phyloP scores from a whole-genome alignment of 768 basidiomycete genomes.

The Mycena indigotica region DNA sequence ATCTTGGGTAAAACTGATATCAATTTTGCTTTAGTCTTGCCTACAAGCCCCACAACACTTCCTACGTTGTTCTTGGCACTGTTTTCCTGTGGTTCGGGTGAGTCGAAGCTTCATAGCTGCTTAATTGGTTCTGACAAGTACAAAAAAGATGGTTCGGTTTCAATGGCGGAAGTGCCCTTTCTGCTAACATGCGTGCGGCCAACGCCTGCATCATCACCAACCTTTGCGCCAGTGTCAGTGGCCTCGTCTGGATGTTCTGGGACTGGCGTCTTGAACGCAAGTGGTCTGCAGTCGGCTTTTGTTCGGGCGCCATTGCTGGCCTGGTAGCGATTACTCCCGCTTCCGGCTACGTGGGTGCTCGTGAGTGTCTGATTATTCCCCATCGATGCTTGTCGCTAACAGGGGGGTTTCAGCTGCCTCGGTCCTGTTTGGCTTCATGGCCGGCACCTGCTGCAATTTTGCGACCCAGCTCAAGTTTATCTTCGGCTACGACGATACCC shows the following conservation, averaged over 20 bases:
- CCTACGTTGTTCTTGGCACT: slow-evolving; percentile 66
- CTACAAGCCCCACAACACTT: slow-evolving; percentile 73
- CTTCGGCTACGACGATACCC: slow-evolving; percentile 73
- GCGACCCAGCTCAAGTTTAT: slow-evolving; percentile 94
- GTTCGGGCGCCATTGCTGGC: slow-evolving; percentile 90
- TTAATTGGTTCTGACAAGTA: no score
- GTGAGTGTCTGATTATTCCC: slow-evolving; percentile 41
- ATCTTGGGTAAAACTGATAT: not conserved
- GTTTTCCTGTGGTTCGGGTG: slow-evolving; percentile 65
- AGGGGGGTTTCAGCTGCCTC: slow-evolving; percentile 73
- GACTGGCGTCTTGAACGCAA: slow-evolving; percentile 93
- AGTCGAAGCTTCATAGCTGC: no score
- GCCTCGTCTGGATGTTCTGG: slow-evolving; percentile 91
- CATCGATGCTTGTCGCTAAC: not conserved
- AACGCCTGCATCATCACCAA: slow-evolving; percentile 94
- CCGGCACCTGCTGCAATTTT: slow-evolving; percentile 86
- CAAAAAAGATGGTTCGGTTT: slow-evolving; percentile 86
- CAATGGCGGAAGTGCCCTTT: slow-evolving; percentile 90
- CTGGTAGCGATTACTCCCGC: slow-evolving; percentile 87
- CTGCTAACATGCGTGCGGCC: slow-evolving; percentile 84
- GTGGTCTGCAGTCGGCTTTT: slow-evolving; percentile 93
- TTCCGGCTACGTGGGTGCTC: slow-evolving; percentile 77
- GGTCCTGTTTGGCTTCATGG: slow-evolving; percentile 82
- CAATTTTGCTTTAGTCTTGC: slow-evolving; percentile 37
- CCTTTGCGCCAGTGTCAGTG: slow-evolving; percentile 85